These are phyloP conservation scores for Hypomyces perniciosus DNA, from an alignment of 2,329 filamentous ascomycete species.

Conservation along the genomic window DNA sequence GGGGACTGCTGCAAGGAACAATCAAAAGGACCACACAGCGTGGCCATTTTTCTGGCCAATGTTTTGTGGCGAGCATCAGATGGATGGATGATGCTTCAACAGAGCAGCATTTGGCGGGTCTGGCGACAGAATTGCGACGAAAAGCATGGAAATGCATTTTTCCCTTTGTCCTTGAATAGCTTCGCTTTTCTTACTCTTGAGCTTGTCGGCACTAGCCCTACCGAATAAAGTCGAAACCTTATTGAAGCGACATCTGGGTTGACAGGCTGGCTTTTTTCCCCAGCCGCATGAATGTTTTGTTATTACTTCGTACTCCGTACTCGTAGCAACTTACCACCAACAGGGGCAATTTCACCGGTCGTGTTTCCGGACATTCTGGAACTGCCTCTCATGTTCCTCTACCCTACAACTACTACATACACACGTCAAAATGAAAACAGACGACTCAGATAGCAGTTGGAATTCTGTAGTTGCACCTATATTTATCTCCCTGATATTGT, in stretches of 20 bases:
- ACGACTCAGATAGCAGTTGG: background rate
- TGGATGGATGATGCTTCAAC: no score
- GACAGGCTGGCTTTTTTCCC: background rate
- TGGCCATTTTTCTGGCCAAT: background rate
- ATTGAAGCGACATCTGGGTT: background rate
- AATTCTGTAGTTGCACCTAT: background rate
- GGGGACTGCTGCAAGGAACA: slow-evolving; percentile 12
- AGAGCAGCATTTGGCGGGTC: no score
- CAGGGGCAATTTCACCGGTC: no score
- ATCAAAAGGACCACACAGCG: background rate
- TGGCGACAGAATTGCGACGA: no score
- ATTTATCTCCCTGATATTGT: no score
- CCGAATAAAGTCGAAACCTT: no score
- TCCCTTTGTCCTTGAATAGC: background rate
- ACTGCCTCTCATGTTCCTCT: no score
- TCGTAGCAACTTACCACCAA: no score
- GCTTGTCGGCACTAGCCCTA: background rate
- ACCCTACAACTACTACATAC: no score
- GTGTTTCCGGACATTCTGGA: no score
- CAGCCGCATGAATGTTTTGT: background rate
- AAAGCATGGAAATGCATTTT: background rate
- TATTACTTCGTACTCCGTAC: no score
- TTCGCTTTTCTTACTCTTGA: background rate
- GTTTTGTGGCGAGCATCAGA: background rate
- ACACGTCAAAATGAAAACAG: no score